Evolutionary conservation across 768 basidiomycete species (phyloP).

Genomic region (Lactarius pseudohatsudake): DNA sequence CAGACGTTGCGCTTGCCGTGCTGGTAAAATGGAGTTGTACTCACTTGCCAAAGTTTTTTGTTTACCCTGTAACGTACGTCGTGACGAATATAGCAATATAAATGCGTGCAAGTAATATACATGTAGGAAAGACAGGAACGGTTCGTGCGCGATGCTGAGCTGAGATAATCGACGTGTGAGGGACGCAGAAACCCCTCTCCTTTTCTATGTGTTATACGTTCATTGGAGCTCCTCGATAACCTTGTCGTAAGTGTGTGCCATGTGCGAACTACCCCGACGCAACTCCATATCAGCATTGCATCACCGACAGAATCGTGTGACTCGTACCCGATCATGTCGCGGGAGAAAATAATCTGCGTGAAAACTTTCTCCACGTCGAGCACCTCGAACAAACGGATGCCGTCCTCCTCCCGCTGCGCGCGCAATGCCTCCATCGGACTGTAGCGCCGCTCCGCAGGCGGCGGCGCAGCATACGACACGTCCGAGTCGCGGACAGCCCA

Average conservation of each 20-base stretch:
- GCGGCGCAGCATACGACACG: conserved; percentile 54
- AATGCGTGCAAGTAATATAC: conserved; percentile 5
- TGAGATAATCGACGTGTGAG: background rate
- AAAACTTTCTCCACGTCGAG: conserved; percentile 75
- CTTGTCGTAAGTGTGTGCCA: conserved; percentile 80
- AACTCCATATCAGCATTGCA: conserved; percentile 4
- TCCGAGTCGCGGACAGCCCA: conserved; percentile 79
- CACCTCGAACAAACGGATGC: conserved; percentile 75
- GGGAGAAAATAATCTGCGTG: conserved; percentile 75
- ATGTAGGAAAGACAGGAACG: background rate
- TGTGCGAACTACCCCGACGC: conserved; percentile 53
- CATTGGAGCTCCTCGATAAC: conserved; percentile 61
- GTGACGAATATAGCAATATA: conserved; percentile 9
- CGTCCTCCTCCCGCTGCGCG: conserved; percentile 41
- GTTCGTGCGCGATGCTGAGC: background rate
- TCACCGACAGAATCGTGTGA: background rate
- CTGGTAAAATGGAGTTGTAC: background rate
- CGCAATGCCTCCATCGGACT: conserved; percentile 19
- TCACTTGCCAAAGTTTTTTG: background rate
- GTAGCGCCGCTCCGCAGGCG: conserved; percentile 31
- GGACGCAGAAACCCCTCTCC: background rate
- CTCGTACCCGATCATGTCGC: conserved; percentile 76
- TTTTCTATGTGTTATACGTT: background rate
- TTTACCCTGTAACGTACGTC: conserved; percentile 7
- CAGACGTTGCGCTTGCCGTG: background rate